Percentiles rank a stretch among this genome's conserved stretches.
These are phyloP conservation scores for Glonium stellatum DNA, from an alignment of 495 filamentous ascomycete genomes.

Conservation along the genomic window DNA sequence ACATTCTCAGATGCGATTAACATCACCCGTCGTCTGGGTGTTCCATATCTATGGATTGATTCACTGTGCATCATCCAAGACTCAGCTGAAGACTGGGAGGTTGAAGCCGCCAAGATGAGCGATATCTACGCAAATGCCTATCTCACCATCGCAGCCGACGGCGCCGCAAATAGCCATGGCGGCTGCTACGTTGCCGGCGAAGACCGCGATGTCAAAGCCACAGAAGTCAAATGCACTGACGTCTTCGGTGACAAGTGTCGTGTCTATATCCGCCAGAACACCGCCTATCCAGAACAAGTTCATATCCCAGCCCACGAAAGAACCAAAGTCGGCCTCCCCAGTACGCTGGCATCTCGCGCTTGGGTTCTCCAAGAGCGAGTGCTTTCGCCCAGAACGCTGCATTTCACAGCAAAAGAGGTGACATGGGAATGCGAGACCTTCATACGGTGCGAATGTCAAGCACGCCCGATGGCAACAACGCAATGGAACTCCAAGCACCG, in stretches of 20 bases:
- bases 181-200: not conserved
- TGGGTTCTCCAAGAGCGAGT: no score
- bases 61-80: constrained; percentile 1
- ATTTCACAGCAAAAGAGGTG: no score
- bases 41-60: constrained; percentile 2
- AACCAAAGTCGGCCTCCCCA: no score
- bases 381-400: no score
- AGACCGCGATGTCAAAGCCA: not conserved
- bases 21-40: not conserved
- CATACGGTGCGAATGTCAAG: not conserved
- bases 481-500: not conserved
- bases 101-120: not conserved
- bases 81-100: not conserved
- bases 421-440: no score
- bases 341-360: no score
- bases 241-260: no score
- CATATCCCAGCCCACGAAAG: no score
- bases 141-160: not conserved
- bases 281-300: no score
- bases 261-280: no score
- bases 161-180: not conserved
- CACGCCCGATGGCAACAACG: not conserved
- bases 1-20: constrained; percentile 5
- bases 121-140: not conserved
- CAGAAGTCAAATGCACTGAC: not conserved